phyloP scores from a whole-genome alignment of 2,329 filamentous ascomycete species.

The Neopestalotiopsis sp. region DNA sequence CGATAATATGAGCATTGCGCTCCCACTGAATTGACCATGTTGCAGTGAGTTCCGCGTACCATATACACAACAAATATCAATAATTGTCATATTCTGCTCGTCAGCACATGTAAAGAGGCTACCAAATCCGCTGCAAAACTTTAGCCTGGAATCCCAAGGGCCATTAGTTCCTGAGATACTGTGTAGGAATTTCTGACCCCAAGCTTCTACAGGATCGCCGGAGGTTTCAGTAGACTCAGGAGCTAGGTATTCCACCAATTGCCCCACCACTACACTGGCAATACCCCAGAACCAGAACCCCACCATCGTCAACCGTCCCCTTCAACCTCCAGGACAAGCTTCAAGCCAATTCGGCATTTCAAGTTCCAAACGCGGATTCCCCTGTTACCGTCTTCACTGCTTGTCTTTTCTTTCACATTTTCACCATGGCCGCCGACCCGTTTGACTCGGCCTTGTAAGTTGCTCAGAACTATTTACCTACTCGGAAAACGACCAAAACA shows the following conservation, averaged over 20 bases:
- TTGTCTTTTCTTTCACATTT: background rate
- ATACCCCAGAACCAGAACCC: conserved; percentile 6
- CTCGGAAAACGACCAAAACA: conserved; percentile 14
- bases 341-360: background rate
- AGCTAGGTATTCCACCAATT: background rate
- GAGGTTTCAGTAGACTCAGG: background rate
- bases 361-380: background rate
- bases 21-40: too few relatives aligned
- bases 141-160: too few relatives aligned
- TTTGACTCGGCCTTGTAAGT: conserved; percentile 79
- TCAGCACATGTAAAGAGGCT: too few relatives aligned
- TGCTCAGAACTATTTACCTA: background rate
- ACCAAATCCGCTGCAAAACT: too few relatives aligned
- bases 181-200: too few relatives aligned
- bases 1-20: too few relatives aligned
- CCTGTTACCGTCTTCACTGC: conserved; percentile 15
- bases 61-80: too few relatives aligned
- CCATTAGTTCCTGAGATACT: too few relatives aligned
- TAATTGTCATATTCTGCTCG: too few relatives aligned
- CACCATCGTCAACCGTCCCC: conserved; percentile 12
- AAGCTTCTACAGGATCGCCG: background rate
- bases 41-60: too few relatives aligned
- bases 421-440: conserved; percentile 61
- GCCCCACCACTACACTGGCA: background rate
- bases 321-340: conserved; percentile 1